A percentile compares a stretch with the other conserved stretches of the same genome.
Evolutionary conservation across 2,329 filamentous ascomycete genomes (phyloP).

Genomic region (Akanthomyces lecanii): DNA sequence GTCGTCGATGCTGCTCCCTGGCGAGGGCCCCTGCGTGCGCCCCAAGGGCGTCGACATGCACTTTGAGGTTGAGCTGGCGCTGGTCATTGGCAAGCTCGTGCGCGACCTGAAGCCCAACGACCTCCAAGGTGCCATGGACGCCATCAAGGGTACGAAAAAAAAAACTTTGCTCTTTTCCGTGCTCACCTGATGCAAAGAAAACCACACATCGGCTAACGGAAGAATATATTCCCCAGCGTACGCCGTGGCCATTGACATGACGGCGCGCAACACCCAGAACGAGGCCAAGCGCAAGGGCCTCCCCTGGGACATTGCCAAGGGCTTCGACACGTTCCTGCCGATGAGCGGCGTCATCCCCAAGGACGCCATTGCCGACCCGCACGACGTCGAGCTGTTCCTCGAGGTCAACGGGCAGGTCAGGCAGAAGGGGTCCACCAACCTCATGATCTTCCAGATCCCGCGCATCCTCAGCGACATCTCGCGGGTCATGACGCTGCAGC

Average conservation of each 20-base stretch:
- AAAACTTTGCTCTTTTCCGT: no score
- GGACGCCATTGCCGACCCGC: slow-evolving; percentile 75
- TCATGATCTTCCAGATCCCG: slow-evolving; percentile 93
- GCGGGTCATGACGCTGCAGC: slow-evolving; percentile 87
- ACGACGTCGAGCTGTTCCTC: slow-evolving; percentile 82
- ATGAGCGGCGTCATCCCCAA: slow-evolving; percentile 79
- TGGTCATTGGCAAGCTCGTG: slow-evolving; percentile 80
- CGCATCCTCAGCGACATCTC: slow-evolving; percentile 86
- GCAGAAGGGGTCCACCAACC: slow-evolving; percentile 83
- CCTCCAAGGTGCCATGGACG: slow-evolving; percentile 69
- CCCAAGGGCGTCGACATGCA: slow-evolving; percentile 82
- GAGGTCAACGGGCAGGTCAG: slow-evolving; percentile 73
- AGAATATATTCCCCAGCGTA: slow-evolving; percentile 55
- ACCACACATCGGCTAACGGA: no score
- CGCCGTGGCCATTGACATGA: slow-evolving; percentile 93
- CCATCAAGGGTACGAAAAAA: slow-evolving; percentile 64
- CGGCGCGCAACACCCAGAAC: slow-evolving; percentile 88
- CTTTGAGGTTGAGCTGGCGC: slow-evolving; percentile 90
- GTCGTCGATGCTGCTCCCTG: slow-evolving; percentile 76
- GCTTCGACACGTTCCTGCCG: slow-evolving; percentile 95
- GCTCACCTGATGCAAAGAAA: no score
- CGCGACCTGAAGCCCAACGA: slow-evolving; percentile 73
- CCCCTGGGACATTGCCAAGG: slow-evolving; percentile 94
- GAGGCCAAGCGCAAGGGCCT: slow-evolving; percentile 96
- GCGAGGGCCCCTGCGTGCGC: slow-evolving; percentile 72